Base-by-base conservation (phyloP, 169 alveolate genomes). In the Cryptosporidium bovis region DNA sequence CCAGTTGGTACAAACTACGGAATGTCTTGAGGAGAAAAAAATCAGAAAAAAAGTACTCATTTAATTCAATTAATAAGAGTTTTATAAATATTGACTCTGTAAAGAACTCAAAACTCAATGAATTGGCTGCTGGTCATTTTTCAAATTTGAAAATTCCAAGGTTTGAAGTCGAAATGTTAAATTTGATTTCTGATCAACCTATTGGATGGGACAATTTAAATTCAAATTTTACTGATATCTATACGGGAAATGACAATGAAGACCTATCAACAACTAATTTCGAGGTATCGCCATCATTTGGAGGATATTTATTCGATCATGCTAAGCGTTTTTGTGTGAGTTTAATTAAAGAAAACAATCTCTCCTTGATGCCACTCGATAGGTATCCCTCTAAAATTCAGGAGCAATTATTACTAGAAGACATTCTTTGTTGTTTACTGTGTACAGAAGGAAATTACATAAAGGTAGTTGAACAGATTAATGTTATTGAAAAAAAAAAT, bases 371-470 rank as follows among this genome's bases (percentile, higher is more conserved):
- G 2, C 65, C 65, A 24, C 31, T 77, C 3, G 48, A 62, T 46
- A 46, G 53, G 12, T 62, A 58, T 60, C 48, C 87, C 5, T 5
- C 66, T 3, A 58, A 77, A 36, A 31, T 77, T 40, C 87, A 77
- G 46, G 87, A 77, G 44, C 87, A 77, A 24, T 33, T 77, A 77
- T 20, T 77, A 40, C 44, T 77, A 13, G 87, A 77, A 77, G 87
- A 77, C 40, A 62, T 77, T 27, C 34, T 77, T 20, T 58, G 48
- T 24, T 77, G 77, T 27, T 60, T 77, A n/a, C 3, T 58, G 40
- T 56, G 87, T 31, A 56, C 8, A 18, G 53, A 40, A 24, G 87
- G 77, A 24, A 77, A 60, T 40, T 77, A 77, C 33, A 77, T 77
- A 34, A 58, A 77, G 5, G 71, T 62, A 34, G 56, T 31, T 24